phyloP scores from a whole-genome alignment of 192 early-diverging fungal genomes.

The Linnemannia zychae region DNA sequence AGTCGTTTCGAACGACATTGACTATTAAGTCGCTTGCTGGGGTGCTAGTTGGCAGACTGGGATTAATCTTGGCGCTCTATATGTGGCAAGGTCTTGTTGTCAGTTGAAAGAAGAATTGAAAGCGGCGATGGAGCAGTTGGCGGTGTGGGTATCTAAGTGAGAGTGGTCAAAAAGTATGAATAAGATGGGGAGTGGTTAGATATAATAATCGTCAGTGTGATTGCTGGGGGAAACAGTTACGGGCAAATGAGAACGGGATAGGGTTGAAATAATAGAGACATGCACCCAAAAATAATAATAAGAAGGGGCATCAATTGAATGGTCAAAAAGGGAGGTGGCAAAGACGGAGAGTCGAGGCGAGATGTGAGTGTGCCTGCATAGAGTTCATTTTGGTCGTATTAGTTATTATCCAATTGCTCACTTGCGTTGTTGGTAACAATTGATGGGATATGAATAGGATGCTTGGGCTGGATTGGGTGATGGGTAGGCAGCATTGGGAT shows the following conservation, averaged over 20 bases:
- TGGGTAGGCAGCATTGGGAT: not conserved
- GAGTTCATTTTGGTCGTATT: not conserved
- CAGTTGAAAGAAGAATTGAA: not conserved
- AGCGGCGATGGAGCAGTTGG: not conserved
- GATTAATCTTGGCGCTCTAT: not conserved
- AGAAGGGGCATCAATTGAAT: not conserved
- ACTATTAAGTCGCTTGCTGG: not conserved
- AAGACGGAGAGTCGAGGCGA: not conserved
- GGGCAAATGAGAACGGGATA: not conserved
- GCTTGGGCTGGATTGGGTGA: not conserved
- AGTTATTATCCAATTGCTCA: constrained; percentile 5
- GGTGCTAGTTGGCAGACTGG: not conserved
- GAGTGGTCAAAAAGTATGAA: not conserved
- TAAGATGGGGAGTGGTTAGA: not conserved
- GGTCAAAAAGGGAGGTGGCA: not conserved
- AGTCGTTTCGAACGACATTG: constrained; percentile 47
- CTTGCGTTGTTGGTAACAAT: not conserved
- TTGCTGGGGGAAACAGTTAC: not conserved
- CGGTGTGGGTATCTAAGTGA: not conserved
- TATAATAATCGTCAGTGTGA: not conserved
- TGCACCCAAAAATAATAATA: not conserved
- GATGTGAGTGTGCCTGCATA: not conserved
- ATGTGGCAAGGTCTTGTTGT: not conserved
- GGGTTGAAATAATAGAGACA: not conserved
- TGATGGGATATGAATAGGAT: not conserved